A percentile compares a stretch with the other conserved stretches of the same genome.
phyloP scores from a whole-genome alignment of 164 flowering plant species.

The Stephania cephalantha region DNA sequence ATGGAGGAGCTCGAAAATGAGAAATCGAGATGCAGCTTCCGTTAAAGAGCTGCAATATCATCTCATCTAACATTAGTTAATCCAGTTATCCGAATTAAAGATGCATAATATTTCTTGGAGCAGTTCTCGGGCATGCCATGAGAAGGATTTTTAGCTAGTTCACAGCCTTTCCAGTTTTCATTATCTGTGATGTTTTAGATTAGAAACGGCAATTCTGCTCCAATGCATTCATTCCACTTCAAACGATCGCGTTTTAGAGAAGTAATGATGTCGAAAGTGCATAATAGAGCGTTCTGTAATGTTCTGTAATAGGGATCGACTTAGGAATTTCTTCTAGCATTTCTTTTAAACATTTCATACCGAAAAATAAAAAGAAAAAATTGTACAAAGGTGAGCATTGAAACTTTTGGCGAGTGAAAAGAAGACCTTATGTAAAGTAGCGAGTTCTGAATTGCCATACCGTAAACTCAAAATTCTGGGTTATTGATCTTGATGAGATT shows the following conservation, averaged over 20 bases:
- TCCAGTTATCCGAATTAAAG: background rate
- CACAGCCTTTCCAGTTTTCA: background rate
- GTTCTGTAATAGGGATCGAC: background rate
- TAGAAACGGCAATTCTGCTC: background rate
- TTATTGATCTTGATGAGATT: background rate
- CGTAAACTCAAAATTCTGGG: background rate
- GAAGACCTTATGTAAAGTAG: background rate
- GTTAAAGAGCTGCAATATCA: constrained; percentile 4
- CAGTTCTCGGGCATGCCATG: background rate
- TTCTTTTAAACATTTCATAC: background rate
- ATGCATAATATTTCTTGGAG: background rate
- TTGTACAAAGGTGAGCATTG: background rate
- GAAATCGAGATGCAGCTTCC: constrained; percentile 49
- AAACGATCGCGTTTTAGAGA: background rate
- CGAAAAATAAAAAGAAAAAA: background rate
- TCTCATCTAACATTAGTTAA: background rate
- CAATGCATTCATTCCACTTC: background rate
- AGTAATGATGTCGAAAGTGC: background rate
- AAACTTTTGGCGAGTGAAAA: background rate
- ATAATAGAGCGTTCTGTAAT: background rate
- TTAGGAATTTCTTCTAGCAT: background rate
- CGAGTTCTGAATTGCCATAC: background rate
- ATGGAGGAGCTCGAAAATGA: constrained; percentile 47
- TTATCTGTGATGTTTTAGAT: background rate
- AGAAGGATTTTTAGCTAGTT: background rate